Evolutionary conservation across 108 stramenopile genomes (phyloP), one percentile per base, ranked within the genome.

Genomic region (Seminavis robusta): DNA sequence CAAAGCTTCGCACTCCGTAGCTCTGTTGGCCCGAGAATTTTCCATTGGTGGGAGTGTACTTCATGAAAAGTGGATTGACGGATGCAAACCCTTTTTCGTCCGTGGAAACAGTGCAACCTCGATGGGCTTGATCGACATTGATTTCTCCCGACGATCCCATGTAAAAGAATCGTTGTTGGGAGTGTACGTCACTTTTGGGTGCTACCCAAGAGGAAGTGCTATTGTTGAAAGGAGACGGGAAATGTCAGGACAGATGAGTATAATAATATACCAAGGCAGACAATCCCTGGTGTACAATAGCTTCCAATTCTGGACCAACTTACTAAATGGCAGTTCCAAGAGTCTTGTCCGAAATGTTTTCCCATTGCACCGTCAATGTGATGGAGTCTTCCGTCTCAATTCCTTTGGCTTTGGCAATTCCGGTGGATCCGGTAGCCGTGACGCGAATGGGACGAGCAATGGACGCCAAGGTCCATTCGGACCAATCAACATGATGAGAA

Each of bases 131-230:
- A 63, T 99, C 98, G 1, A 98, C 93, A 63, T 73, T 97, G 52
- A 99, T 86, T 63, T 99, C 98, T 21, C 98, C 98, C 39, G 75
- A 75, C 15, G 86, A 76, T 19, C 96, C 95, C 98, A 98, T 98
- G 73, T 96, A 97, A 68, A 97, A 98, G 73, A 98, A 99, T n/a
- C 98, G 90, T 67, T 99, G 98, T 72, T 99, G 98, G 33, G 87
- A 90, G 69, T 99, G 98, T 1, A 99, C 98, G 63, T 99, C 98
- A 47, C 71, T 58, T 74, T 90, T 93, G 25, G 98, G 97, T 5
- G 98, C 97, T 15, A 90, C 91, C 98, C 98, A 99, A 20, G 91
- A 92, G 2, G 95, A 88, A 6, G 98, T 99, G 49, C n/a, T n/a
- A n/a, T n/a, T n/a, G n/a, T n/a, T n/a, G n/a, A n/a, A n/a, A n/a